Conservation (phyloP, 495 filamentous ascomycete genomes). For the Lentithecium fluviatile region DNA sequence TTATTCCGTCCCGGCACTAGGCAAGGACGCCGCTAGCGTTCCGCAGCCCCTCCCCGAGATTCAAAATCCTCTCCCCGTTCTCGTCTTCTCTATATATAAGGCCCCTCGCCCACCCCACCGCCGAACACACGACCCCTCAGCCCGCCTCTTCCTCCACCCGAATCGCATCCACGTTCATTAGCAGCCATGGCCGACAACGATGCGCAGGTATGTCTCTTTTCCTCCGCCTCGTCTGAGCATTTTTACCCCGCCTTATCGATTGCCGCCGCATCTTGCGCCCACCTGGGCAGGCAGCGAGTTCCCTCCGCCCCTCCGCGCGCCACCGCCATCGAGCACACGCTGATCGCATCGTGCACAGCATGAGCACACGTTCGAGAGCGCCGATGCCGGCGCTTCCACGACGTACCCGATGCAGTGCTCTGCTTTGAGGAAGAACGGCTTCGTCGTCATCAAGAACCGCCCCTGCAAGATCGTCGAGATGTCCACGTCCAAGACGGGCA, state of each 20-base stretch:
- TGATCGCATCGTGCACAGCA: slow-evolving; percentile 56
- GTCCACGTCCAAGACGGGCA: slow-evolving; percentile 99
- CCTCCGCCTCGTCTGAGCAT: slow-evolving; percentile 18
- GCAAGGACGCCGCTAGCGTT: slow-evolving; percentile 4
- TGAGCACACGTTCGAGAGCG: slow-evolving; percentile 86
- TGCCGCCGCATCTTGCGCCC: slow-evolving; percentile 25
- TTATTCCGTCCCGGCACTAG: slow-evolving; percentile 21
- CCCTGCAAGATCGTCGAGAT: slow-evolving; percentile 99
- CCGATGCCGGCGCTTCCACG: slow-evolving; percentile 87
- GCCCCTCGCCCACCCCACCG: slow-evolving; percentile 2
- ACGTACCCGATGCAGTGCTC: slow-evolving; percentile 99
- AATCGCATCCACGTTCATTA: slow-evolving; percentile 39
- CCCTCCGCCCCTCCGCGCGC: background rate
- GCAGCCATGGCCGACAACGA: slow-evolving; percentile 59
- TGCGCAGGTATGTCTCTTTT: slow-evolving; percentile 53
- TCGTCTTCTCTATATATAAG: slow-evolving; percentile 22
- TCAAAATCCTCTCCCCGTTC: slow-evolving; percentile 28
- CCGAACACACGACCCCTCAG: slow-evolving; percentile 7
- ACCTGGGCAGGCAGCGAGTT: slow-evolving; percentile 26
- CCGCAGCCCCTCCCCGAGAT: slow-evolving; percentile 8
- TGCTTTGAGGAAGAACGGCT: slow-evolving; percentile 97
- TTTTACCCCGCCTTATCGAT: slow-evolving; percentile 32
- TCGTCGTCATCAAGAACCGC: slow-evolving; percentile 95
- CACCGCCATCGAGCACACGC: slow-evolving; percentile 1
- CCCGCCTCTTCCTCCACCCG: slow-evolving; percentile 37